Base-by-base conservation (phyloP, 1,139 yeast species). In the Lodderomyces orthopsilosis region DNA sequence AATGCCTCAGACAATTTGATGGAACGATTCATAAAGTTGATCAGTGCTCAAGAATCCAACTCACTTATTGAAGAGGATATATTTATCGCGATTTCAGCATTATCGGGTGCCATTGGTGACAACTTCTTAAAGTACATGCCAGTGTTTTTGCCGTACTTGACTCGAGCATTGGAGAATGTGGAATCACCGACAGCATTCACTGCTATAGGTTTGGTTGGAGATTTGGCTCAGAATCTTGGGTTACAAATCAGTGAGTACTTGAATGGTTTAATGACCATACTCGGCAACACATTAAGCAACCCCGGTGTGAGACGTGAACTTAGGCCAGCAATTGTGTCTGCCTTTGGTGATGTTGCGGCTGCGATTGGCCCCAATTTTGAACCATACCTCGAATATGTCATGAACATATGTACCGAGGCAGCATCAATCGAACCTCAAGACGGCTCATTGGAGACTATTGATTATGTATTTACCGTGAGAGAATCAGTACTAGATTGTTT, bases 191-290 rank as follows among this genome's bases (percentile, higher is more conserved):
- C 90, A 18, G 83, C 95, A 55, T 79, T 77, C 51, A 87, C 96
- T 12, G 96, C 98, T 2, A 89, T 93, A 47, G 98, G 98, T 4
- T 77, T 94, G 46, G 91, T 93, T 47, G 97, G 97, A n/a, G 98
- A 93, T 65, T 84, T 93, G 54, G 80, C 95, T n/a, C 95, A 90
- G 59, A 86, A 97, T 1, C 74, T 94, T 43, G 96, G 95, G 26
- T 75, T 74, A 30, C 76, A 75, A 36, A 81, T 91, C 51, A 74
- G 77, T 45, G 87, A 85, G 43, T 91, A 88, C 63, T 80, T 88
- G 54, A 83, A 82, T 51, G 85, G 84, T 4, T 79, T 91, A 56
- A 90, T 93, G 96, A 78, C 78, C 43, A 83, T 85, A 38, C 75
- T 93, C 58, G 91, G 96, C 44, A 74, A 77, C 41, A 79, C 83